phyloP scores from a whole-genome alignment of 2,329 filamentous ascomycete genomes.

The Aspergillus tubingensis region DNA sequence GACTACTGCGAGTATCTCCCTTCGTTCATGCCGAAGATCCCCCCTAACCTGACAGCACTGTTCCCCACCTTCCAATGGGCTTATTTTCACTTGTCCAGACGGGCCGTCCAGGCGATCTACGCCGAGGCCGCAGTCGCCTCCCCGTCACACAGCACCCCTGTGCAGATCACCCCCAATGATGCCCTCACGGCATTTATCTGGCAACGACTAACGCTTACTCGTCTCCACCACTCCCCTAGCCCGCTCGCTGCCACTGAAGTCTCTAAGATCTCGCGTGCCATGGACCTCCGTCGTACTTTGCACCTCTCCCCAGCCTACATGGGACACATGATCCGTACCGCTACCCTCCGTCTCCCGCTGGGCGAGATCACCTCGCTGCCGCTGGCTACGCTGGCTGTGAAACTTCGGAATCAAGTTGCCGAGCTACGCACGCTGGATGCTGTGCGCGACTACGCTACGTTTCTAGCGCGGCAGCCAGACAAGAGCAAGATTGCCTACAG shows the following conservation, averaged over 20 bases:
- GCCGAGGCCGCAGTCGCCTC: neutral
- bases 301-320: conserved; percentile 19
- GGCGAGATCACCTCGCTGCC: conserved; percentile 5
- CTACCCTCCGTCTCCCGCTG: conserved; percentile 13
- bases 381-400: conserved; percentile 5
- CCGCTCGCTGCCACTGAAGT: neutral
- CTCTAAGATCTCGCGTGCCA: conserved; percentile 21
- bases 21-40: neutral
- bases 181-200: conserved; percentile 24
- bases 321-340: conserved; percentile 24
- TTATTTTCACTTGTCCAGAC: conserved; percentile 11
- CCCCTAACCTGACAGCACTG: neutral
- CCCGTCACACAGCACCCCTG: neutral
- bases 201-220: conserved; percentile 16
- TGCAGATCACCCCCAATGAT: conserved; percentile 22
- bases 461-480: conserved; percentile 16
- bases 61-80: conserved; percentile 16
- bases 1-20: conserved; percentile 17
- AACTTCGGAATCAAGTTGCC: neutral
- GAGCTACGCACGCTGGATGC: conserved; percentile 10
- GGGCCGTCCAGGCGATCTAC: conserved; percentile 7
- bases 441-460: conserved; percentile 21
- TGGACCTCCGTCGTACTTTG: conserved; percentile 22
- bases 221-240: neutral
- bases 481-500: conserved; percentile 21